phyloP scores from a whole-genome alignment of 2,329 filamentous ascomycete species.

The Escovopsis sp. region DNA sequence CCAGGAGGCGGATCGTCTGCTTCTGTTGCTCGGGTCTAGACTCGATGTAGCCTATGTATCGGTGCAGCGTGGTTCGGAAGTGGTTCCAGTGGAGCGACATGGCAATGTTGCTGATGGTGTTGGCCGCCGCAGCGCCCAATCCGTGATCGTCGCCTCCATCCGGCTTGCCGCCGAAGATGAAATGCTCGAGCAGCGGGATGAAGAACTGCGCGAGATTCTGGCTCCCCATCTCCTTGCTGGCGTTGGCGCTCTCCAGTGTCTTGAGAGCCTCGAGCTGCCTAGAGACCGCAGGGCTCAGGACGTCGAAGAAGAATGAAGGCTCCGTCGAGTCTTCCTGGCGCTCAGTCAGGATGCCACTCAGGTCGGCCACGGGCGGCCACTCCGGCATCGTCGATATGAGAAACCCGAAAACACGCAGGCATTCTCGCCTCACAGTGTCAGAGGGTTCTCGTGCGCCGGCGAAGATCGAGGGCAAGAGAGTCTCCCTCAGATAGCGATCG shows the following conservation, averaged over 20 bases:
- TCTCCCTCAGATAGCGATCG: constrained; percentile 42
- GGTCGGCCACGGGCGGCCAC: constrained; percentile 59
- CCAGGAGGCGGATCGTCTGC: constrained; percentile 68
- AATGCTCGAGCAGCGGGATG: constrained; percentile 84
- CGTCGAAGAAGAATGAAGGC: constrained; percentile 77
- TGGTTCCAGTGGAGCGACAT: constrained; percentile 78
- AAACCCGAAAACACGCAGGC: constrained; percentile 64
- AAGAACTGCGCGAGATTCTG: constrained; percentile 76
- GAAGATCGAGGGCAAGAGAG: constrained; percentile 64
- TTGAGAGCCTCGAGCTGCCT: constrained; percentile 73
- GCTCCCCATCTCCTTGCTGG: constrained; percentile 49
- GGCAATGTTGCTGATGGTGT: constrained; percentile 60
- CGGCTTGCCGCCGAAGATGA: constrained; percentile 70
- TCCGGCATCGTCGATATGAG: constrained; percentile 56
- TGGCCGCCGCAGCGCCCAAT: constrained; percentile 73
- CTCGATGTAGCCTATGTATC: constrained; percentile 70
- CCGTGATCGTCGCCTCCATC: constrained; percentile 68
- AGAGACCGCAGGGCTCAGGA: constrained; percentile 79
- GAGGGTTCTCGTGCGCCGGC: constrained; percentile 63
- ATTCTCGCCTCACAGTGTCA: constrained; percentile 73
- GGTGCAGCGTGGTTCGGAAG: constrained; percentile 69
- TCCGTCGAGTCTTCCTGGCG: constrained; percentile 49
- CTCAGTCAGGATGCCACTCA: constrained; percentile 50
- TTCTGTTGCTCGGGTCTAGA: constrained; percentile 75
- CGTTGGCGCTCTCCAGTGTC: constrained; percentile 55